phyloP scores from a whole-genome alignment of 2,329 filamentous ascomycete species.

The Rosellinia necatrix region DNA sequence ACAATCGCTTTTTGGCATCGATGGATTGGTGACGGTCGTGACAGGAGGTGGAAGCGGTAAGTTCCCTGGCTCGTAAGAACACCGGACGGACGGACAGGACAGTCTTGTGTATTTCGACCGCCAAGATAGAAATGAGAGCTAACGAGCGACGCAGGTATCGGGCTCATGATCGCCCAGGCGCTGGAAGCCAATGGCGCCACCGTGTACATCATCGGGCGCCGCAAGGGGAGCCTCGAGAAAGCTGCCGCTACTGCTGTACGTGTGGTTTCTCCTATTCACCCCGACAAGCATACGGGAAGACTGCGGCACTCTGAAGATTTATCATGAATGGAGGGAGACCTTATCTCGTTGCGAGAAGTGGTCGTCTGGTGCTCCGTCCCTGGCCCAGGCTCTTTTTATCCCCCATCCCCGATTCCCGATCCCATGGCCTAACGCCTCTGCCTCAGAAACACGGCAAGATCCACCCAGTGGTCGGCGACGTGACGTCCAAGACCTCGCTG shows the following conservation, averaged over 20 bases:
- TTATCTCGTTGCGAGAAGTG: too few relatives aligned
- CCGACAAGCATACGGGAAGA: too few relatives aligned
- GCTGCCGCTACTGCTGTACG: constrained; percentile 44
- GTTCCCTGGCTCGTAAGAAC: not conserved
- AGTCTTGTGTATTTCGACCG: too few relatives aligned
- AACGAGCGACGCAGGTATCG: constrained; percentile 49
- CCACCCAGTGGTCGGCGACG: constrained; percentile 39
- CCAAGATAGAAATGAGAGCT: not conserved
- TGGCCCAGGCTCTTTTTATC: too few relatives aligned
- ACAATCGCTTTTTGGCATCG: constrained; percentile 50
- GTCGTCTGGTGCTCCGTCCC: too few relatives aligned
- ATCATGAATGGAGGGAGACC: too few relatives aligned
- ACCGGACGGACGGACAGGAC: too few relatives aligned
- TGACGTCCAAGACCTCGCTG: constrained; percentile 49
- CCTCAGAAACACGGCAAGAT: constrained; percentile 38
- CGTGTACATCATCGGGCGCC: constrained; percentile 57
- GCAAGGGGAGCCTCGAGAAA: constrained; percentile 48
- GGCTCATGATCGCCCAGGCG: constrained; percentile 54
- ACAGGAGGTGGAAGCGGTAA: constrained; percentile 58
- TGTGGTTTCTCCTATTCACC: constrained; percentile 6
- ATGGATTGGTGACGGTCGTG: constrained; percentile 59
- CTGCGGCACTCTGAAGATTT: too few relatives aligned
- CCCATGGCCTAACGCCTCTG: not conserved
- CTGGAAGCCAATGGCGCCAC: constrained; percentile 56
- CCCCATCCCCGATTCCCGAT: constrained; percentile 4